Conservation (phyloP, 2,329 filamentous ascomycete species). For the Talaromyces sp. region DNA sequence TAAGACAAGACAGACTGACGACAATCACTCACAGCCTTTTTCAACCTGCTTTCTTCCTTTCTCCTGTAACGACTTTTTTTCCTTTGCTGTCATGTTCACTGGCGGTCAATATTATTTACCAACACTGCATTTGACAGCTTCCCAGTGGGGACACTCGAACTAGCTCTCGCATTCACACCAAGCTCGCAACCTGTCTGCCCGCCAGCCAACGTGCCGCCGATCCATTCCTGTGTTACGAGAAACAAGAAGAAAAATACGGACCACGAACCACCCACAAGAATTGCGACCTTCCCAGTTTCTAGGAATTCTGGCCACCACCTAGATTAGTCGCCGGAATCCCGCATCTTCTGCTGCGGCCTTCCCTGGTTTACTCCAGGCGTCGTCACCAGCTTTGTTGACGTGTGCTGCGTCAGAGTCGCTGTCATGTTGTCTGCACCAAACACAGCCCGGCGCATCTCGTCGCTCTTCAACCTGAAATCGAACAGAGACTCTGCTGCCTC, state of each 20-base stretch:
- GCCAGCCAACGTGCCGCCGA: constrained; percentile 10
- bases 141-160: neutral
- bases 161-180: neutral
- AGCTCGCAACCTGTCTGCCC: neutral
- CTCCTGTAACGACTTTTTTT: neutral
- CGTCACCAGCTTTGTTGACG: neutral
- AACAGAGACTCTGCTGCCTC: constrained; percentile 25
- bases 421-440: constrained; percentile 39
- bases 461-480: constrained; percentile 39
- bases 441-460: constrained; percentile 43
- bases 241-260: neutral
- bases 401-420: neutral
- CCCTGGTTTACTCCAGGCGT: neutral
- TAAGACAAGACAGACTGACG: neutral
- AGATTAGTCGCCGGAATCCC: neutral
- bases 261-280: constrained; percentile 9
- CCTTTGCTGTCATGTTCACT: neutral
- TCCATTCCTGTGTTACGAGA: constrained; percentile 13
- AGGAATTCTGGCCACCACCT: constrained; percentile 1
- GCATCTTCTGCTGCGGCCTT: neutral
- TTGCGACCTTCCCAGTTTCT: neutral
- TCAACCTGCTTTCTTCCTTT: neutral
- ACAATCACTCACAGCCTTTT: neutral
- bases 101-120: neutral
- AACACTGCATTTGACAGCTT: neutral